Conservation (phyloP, 164 flowering plant genomes). For the Amborella trichopoda region DNA sequence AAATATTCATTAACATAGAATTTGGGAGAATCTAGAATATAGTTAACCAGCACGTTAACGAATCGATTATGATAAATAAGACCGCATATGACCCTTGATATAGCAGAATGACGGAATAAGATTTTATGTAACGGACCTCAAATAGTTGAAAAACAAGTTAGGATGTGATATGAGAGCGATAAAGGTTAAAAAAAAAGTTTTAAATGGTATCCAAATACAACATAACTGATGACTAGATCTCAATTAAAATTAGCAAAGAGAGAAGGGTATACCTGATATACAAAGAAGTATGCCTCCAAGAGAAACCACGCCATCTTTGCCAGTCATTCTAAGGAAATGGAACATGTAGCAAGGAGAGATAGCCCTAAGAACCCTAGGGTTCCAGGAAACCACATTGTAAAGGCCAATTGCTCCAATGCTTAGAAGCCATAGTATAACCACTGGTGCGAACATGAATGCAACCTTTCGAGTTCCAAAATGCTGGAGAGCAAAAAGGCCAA, state of each 20-base stretch:
- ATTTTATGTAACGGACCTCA: no score
- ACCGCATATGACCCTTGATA: no score
- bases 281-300: conserved; percentile 67
- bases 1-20: no score
- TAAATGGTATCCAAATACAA: no score
- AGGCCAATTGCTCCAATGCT: conserved; percentile 51
- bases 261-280: conserved; percentile 51
- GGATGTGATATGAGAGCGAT: no score
- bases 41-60: no score
- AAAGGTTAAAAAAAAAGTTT: no score
- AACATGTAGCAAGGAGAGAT: conserved; percentile 61
- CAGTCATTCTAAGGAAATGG: conserved; percentile 40
- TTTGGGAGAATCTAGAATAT: no score
- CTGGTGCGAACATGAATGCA: conserved; percentile 65
- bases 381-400: conserved; percentile 62
- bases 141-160: conserved; percentile 3
- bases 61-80: no score
- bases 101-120: no score
- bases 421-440: conserved; percentile 53
- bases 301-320: conserved; percentile 63
- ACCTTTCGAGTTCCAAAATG: conserved; percentile 61
- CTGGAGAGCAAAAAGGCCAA: conserved; percentile 59
- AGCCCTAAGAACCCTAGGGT: conserved; percentile 38
- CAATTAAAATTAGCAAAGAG: no score
- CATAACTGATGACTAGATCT: no score